Conservation (phyloP, 345 rosid species). For the Aquilaria sinensis region DNA sequence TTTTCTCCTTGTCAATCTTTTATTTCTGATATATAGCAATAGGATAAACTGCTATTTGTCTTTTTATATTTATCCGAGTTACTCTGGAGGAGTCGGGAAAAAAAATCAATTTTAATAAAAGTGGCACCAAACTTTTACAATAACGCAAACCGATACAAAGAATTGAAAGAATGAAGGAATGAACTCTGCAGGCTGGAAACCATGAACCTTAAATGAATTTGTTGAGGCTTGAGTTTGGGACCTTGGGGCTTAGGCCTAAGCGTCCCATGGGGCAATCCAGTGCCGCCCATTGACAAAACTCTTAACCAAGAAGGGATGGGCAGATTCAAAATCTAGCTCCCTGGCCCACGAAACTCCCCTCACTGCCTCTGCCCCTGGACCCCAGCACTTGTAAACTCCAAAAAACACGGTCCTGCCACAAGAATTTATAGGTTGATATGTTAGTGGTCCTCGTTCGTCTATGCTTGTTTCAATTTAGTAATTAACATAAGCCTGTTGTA, state of each 20-base stretch:
- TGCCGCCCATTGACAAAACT: conserved; percentile 94
- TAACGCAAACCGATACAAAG: too few relatives aligned
- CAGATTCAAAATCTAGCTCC: conserved; percentile 69
- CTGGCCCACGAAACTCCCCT: conserved; percentile 84
- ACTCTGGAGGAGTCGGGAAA: too few relatives aligned
- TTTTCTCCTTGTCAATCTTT: too few relatives aligned
- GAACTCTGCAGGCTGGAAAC: too few relatives aligned
- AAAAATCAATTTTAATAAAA: too few relatives aligned
- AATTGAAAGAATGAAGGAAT: too few relatives aligned
- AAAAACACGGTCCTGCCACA: conserved; percentile 70
- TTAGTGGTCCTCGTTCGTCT: background rate
- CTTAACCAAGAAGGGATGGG: conserved; percentile 78
- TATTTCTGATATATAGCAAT: too few relatives aligned
- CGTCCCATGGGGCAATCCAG: conserved; percentile 78
- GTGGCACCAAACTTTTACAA: too few relatives aligned
- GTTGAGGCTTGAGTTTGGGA: background rate
- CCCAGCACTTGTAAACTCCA: conserved; percentile 87
- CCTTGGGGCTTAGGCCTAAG: conserved; percentile 21
- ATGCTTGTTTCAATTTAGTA: background rate
- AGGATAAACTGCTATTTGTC: too few relatives aligned
- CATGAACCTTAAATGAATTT: too few relatives aligned
- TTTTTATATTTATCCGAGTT: too few relatives aligned
- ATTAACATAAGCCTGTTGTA: background rate
- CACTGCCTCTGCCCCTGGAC: conserved; percentile 81
- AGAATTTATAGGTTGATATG: background rate